Evolutionary conservation across 495 filamentous ascomycete species (phyloP).

Genomic region (Aspergillus ostianus): DNA sequence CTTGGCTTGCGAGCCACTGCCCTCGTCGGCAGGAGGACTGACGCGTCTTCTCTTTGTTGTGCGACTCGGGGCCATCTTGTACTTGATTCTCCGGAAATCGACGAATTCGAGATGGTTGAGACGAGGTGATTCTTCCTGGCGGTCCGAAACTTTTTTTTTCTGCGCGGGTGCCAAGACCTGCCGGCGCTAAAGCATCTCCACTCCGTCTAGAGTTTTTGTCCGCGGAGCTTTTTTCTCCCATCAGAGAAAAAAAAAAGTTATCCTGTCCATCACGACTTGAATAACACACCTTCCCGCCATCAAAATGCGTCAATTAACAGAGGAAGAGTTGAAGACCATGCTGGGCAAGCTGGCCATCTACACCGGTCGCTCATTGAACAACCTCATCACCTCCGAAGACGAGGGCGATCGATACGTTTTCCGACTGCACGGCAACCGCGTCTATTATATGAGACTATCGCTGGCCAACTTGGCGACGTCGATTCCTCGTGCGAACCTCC

Average conservation of each 20-base stretch:
- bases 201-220: constrained; percentile 20
- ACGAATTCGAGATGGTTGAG: background rate
- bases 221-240: constrained; percentile 16
- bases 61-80: constrained; percentile 47
- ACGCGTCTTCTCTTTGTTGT: constrained; percentile 54
- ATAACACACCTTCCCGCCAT: background rate
- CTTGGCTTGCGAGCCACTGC: constrained; percentile 22
- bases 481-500: constrained; percentile 72
- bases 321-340: constrained; percentile 67
- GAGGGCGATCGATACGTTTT: constrained; percentile 79
- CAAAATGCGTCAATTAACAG: constrained; percentile 73
- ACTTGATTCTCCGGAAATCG: background rate
- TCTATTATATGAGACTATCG: constrained; percentile 84
- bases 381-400: constrained; percentile 68
- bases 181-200: constrained; percentile 11
- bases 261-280: background rate
- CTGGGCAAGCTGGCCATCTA: constrained; percentile 85
- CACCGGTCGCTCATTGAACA: constrained; percentile 72
- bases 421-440: constrained; percentile 71
- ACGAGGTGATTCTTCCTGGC: background rate
- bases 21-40: constrained; percentile 48
- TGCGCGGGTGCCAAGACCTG: constrained; percentile 26
- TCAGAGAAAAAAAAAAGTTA: background rate
- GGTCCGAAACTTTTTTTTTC: constrained; percentile 24
- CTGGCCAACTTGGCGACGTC: constrained; percentile 89